Percentiles rank a stretch among this genome's conserved stretches.
These are phyloP conservation scores for Naganishia liquefaciens DNA, from an alignment of 1,284 basidiomycete genomes.

Conservation along the genomic window DNA sequence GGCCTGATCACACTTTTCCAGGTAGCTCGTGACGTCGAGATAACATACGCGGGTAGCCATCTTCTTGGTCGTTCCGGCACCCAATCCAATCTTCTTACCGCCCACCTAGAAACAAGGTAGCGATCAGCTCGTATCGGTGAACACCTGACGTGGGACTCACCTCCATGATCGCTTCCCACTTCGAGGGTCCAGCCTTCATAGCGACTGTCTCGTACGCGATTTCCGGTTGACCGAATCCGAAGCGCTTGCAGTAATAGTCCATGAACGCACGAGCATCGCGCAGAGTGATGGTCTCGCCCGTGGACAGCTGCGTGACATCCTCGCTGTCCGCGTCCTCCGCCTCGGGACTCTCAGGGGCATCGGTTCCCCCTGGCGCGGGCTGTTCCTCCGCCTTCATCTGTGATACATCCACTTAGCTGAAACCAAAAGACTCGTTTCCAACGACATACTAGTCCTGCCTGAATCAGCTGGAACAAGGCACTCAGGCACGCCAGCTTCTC, in stretches of 20 bases:
- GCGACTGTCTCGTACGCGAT: slow-evolving; percentile 60
- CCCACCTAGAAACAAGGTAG: slow-evolving; percentile 46
- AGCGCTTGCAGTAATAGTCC: slow-evolving; percentile 89
- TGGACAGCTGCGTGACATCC: slow-evolving; percentile 57
- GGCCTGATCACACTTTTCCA: slow-evolving; percentile 76
- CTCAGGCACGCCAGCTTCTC: slow-evolving; percentile 74
- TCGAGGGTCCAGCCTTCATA: slow-evolving; percentile 38
- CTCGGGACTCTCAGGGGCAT: slow-evolving; percentile 6
- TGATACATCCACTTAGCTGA: slow-evolving; percentile 30
- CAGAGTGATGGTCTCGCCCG: slow-evolving; percentile 66
- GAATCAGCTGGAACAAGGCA: slow-evolving; percentile 68
- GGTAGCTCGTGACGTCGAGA: slow-evolving; percentile 82
- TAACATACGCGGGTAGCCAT: slow-evolving; percentile 72
- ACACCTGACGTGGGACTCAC: slow-evolving; percentile 54
- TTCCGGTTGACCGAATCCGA: slow-evolving; percentile 77
- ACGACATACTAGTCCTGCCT: slow-evolving; percentile 61
- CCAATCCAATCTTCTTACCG: slow-evolving; percentile 53
- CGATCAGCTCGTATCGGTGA: neutral
- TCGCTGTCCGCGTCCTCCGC: slow-evolving; percentile 26
- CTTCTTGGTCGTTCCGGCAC: slow-evolving; percentile 71
- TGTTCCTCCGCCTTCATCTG: slow-evolving; percentile 30
- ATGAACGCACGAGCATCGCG: slow-evolving; percentile 86
- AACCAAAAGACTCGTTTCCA: neutral
- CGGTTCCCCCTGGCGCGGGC: slow-evolving; percentile 21
- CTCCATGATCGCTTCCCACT: slow-evolving; percentile 80